These are phyloP conservation scores for Alternaria sp. DNA, from an alignment of 2,329 filamentous ascomycete species.

Conservation along the genomic window DNA sequence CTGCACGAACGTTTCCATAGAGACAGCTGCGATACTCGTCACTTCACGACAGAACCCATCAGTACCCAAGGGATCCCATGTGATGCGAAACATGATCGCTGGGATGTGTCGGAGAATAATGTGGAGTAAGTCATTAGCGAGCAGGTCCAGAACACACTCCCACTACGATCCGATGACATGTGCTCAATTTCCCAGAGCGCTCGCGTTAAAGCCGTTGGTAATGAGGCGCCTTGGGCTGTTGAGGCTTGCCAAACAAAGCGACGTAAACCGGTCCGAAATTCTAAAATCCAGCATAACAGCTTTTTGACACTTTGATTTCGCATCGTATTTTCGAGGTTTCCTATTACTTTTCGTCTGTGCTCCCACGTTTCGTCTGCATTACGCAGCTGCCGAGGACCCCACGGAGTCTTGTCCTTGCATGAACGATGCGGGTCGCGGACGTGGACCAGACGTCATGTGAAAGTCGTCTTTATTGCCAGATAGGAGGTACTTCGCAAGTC, in stretches of 20 bases:
- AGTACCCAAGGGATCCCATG: not conserved
- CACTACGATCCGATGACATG: not conserved
- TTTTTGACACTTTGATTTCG: not conserved
- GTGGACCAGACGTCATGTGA: not conserved
- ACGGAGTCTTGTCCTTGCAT: not conserved
- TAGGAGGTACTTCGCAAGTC: not conserved
- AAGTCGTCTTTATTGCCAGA: not conserved
- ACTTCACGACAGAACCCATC: not conserved
- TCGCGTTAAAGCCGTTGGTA: not conserved
- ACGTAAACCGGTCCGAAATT: constrained; percentile 9
- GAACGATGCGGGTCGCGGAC: not conserved
- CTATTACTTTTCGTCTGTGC: constrained; percentile 4
- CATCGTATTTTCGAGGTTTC: not conserved
- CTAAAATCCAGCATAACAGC: not conserved
- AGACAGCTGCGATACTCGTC: not conserved
- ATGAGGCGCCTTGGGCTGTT: constrained; percentile 1
- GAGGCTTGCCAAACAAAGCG: not conserved
- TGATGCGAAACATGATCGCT: constrained; percentile 4
- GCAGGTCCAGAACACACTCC: constrained; percentile 5
- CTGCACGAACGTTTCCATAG: not conserved
- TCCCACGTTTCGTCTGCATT: constrained; percentile 8
- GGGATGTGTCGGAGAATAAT: constrained; percentile 2
- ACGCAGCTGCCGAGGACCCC: constrained; percentile 2
- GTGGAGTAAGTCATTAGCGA: constrained; percentile 7
- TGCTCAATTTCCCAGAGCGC: constrained; percentile 1